These are phyloP conservation scores for Bipolaris bicolor DNA, from an alignment of 2,329 filamentous ascomycete species.

Conservation along the genomic window DNA sequence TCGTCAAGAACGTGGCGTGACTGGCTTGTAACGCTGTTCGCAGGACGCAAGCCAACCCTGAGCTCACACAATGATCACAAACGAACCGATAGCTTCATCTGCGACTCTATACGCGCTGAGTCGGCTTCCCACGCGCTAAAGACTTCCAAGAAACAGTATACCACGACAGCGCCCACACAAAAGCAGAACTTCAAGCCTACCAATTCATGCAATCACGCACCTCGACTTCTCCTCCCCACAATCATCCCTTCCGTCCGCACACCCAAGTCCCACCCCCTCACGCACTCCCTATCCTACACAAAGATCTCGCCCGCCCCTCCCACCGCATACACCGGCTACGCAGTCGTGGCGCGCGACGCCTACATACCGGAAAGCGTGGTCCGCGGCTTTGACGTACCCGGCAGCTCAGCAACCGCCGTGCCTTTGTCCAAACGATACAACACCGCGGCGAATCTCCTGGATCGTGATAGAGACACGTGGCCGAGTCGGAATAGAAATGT, in stretches of 20 bases:
- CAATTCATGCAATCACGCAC: neutral
- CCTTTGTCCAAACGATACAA: neutral
- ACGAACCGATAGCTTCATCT: neutral
- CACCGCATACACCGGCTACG: slow-evolving; percentile 11
- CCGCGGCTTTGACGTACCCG: slow-evolving; percentile 15
- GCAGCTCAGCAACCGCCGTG: neutral
- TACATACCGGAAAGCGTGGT: slow-evolving; percentile 12
- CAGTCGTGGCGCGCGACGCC: slow-evolving; percentile 9
- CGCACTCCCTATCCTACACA: neutral
- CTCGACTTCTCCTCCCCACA: slow-evolving; percentile 8
- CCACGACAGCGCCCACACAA: neutral
- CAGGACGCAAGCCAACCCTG: slow-evolving; percentile 11
- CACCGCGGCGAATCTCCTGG: slow-evolving; percentile 10
- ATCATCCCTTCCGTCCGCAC: slow-evolving; percentile 1
- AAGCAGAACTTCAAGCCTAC: neutral
- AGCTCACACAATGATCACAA: neutral
- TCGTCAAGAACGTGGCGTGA: slow-evolving; percentile 4
- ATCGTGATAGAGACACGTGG: slow-evolving; percentile 16
- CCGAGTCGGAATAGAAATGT: slow-evolving; percentile 12
- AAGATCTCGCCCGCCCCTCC: slow-evolving; percentile 7
- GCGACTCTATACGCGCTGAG: neutral
- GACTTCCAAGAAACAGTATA: too few relatives aligned
- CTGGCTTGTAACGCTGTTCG: slow-evolving; percentile 18
- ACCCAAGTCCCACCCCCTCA: neutral
- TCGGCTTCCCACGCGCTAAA: neutral